Base-by-base conservation (phyloP, 2,329 filamentous ascomycete species). In the Aspergillus glaucus region DNA sequence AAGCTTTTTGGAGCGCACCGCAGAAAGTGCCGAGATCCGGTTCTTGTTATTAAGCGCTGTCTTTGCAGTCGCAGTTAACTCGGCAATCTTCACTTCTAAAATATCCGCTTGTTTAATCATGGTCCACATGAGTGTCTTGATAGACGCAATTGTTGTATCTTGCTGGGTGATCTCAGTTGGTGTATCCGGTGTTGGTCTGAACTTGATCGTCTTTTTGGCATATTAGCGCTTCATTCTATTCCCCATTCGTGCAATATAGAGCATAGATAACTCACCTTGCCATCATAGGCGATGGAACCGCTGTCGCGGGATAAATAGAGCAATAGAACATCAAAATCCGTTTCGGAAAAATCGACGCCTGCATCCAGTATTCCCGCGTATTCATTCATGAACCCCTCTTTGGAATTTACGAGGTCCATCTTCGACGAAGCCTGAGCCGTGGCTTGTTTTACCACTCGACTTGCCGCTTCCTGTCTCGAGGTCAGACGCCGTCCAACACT, bases 1-100 rank as follows among this genome's bases (percentile, higher is more conserved):
- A 6, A 87, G 73, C 67, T 93, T 96, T 73, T 89, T 95, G 4
- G 84, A 87, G 45, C 86, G 85, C 10, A 98, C 78, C 0, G 88
- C 84, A 1, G 87, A 85, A 28, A 92, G 78, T 8, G 92, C 93
- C 0, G 84, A 78, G 21, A 86, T 72, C 41, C 82, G 79, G 65
- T 94, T 91, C 63, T 91, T 88, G 42, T 79, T 78, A 4, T 75
- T 72, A 1, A 95, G 81, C 0, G 89, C 87, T 19, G 79, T 76
- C 53, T 86, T 85, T 0, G 89, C 90, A 4, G 79, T 72, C 10
- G 59, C 52, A 44, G 78, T 75, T 2, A 79, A 70, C 7, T 70
- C 65, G 0, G 67, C 62, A 45, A 84, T 75, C 45, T 77, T 79
- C 2, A 69, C 60, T 28, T 78, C 76, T 4, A 96, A 76, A 24